These are phyloP conservation scores for Haplosporangium gracile DNA, from an alignment of 192 early-diverging fungal genomes.

Conservation along the genomic window DNA sequence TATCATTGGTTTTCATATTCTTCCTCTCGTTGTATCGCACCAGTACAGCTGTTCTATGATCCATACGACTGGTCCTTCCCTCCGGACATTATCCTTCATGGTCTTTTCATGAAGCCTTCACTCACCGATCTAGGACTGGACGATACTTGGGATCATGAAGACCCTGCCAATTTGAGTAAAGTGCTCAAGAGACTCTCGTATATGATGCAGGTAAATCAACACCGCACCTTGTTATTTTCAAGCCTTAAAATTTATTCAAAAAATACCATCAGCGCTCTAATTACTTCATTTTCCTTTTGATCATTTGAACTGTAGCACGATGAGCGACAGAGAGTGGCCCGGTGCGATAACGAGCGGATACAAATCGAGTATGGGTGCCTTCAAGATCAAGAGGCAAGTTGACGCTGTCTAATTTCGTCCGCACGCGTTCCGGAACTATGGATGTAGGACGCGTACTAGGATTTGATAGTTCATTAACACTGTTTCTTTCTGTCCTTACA, in stretches of 20 bases:
- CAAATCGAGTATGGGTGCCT: conserved; percentile 49
- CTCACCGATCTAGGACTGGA: conserved; percentile 40
- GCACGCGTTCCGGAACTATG: neutral
- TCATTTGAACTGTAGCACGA: conserved; percentile 19
- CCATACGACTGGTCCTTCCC: conserved; percentile 53
- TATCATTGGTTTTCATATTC: neutral
- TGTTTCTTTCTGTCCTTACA: neutral
- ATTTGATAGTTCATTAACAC: neutral
- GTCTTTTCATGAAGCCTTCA: conserved; percentile 18
- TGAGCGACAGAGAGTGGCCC: conserved; percentile 35
- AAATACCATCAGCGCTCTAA: neutral
- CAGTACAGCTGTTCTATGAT: conserved; percentile 48
- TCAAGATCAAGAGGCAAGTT: conserved; percentile 26
- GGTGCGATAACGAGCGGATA: conserved; percentile 47
- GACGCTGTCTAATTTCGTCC: neutral
- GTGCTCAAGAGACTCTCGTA: conserved; percentile 38
- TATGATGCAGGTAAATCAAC: conserved; percentile 33
- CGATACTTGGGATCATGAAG: conserved; percentile 35
- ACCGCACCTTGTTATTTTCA: neutral
- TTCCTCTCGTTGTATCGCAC: neutral
- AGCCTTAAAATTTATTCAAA: too few relatives aligned
- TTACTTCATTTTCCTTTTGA: neutral
- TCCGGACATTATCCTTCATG: conserved; percentile 43
- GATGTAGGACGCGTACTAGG: neutral
- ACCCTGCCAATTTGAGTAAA: conserved; percentile 36